These are phyloP conservation scores for Rhynchospora pubera DNA, from an alignment of 176 grass and related monocot genomes.

Conservation along the genomic window DNA sequence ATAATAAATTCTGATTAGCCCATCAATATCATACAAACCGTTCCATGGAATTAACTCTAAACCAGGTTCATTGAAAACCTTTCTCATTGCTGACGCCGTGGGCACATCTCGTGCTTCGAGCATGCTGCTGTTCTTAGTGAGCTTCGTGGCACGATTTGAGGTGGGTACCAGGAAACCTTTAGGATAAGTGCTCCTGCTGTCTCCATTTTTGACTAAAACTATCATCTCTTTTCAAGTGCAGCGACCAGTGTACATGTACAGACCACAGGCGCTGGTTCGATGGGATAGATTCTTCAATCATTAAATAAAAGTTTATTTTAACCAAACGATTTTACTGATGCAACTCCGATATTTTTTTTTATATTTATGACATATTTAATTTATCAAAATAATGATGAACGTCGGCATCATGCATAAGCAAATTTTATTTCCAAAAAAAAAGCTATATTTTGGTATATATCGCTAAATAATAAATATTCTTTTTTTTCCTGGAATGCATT, in stretches of 20 bases:
- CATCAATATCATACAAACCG: neutral
- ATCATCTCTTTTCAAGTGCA: neutral
- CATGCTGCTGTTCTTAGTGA: neutral
- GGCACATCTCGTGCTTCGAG: neutral
- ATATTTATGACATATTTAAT: neutral
- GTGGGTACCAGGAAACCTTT: neutral
- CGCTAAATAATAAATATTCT: too few relatives aligned
- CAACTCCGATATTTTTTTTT: neutral
- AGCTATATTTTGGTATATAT: too few relatives aligned
- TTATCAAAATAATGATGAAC: neutral
- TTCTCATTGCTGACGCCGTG: neutral
- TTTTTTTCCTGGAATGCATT: too few relatives aligned
- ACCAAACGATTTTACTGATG: neutral
- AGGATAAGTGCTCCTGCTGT: neutral
- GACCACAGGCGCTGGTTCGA: neutral
- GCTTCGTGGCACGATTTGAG: constrained; percentile 8
- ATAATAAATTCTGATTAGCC: neutral
- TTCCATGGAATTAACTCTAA: neutral
- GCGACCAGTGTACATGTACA: neutral
- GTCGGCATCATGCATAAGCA: neutral
- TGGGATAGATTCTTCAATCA: neutral
- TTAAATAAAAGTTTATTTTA: too few relatives aligned
- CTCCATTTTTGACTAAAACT: neutral
- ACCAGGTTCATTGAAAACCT: neutral
- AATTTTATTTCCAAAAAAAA: neutral